These are phyloP conservation scores for Hygrophila difformis DNA, from an alignment of 257 asterid species.

Conservation along the genomic window DNA sequence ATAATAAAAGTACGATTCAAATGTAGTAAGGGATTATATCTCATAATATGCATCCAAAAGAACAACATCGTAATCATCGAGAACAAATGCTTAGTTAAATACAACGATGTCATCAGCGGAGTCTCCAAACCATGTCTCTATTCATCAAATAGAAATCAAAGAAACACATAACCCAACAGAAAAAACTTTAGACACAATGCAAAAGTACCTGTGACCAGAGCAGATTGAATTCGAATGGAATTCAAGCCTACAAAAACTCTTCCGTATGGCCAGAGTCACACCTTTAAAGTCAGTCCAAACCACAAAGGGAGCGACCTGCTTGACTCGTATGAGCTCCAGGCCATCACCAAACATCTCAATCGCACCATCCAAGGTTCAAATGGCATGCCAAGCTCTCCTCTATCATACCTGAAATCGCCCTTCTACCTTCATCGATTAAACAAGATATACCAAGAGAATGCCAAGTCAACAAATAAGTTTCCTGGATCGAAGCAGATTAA, in stretches of 20 bases:
- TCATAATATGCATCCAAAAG: no score
- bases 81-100: no score
- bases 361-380: constrained; percentile 39
- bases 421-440: constrained; percentile 28
- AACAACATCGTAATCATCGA: no score
- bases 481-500: constrained; percentile 14
- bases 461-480: constrained; percentile 33
- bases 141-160: no score
- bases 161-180: no score
- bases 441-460: constrained; percentile 25
- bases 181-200: no score
- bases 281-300: constrained; percentile 22
- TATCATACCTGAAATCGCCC: constrained; percentile 31
- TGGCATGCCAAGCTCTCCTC: constrained; percentile 28
- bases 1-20: no score
- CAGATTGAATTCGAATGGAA: no score
- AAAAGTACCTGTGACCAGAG: no score
- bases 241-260: constrained; percentile 17
- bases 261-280: constrained; percentile 20
- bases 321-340: constrained; percentile 49
- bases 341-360: constrained; percentile 48
- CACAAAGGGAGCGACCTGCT: constrained; percentile 47
- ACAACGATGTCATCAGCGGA: no score
- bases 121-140: no score
- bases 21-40: no score